A percentile compares a stretch with the other conserved stretches of the same genome.
These are phyloP conservation scores for Iris pallida DNA, from an alignment of 116 monocot species.

Conservation along the genomic window DNA sequence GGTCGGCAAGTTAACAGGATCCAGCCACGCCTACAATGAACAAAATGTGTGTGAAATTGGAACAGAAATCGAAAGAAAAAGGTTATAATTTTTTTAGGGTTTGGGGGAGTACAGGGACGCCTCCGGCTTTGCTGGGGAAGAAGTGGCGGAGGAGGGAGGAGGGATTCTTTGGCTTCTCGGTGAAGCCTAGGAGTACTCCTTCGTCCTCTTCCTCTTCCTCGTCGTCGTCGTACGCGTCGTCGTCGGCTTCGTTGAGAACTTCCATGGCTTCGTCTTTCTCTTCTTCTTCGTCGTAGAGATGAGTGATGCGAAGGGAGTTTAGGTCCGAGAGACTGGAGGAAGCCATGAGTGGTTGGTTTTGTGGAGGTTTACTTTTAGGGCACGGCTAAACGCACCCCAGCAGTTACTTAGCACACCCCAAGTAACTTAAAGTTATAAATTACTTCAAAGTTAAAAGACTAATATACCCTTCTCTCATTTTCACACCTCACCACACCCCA, in stretches of 20 bases:
- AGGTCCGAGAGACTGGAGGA: background rate
- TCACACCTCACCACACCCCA: too few species aligned
- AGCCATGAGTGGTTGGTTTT: too few species aligned
- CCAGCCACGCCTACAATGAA: constrained; percentile 70
- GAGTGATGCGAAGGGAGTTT: constrained; percentile 26
- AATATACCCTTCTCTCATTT: too few species aligned
- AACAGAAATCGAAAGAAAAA: background rate
- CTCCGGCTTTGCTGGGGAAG: constrained; percentile 92
- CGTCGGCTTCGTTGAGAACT: constrained; percentile 1
- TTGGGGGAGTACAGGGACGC: constrained; percentile 43
- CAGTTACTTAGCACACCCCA: too few species aligned
- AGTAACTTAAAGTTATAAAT: too few species aligned
- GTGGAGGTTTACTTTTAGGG: too few species aligned
- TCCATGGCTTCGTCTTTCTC: constrained; percentile 1
- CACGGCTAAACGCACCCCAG: too few species aligned
- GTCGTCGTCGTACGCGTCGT: constrained; percentile 35
- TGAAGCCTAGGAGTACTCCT: constrained; percentile 53
- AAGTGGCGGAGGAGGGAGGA: constrained; percentile 58
- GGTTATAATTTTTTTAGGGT: background rate
- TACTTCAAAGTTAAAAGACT: too few species aligned
- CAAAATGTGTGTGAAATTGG: background rate
- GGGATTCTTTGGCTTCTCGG: constrained; percentile 63
- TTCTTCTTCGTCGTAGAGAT: constrained; percentile 18
- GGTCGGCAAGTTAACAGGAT: constrained; percentile 65
- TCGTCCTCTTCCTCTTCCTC: constrained; percentile 49